A percentile compares a stretch with the other conserved stretches of the same genome.
Evolutionary conservation across 108 stramenopile species (phyloP).

Genomic region (Fragilariopsis cylindrus): DNA sequence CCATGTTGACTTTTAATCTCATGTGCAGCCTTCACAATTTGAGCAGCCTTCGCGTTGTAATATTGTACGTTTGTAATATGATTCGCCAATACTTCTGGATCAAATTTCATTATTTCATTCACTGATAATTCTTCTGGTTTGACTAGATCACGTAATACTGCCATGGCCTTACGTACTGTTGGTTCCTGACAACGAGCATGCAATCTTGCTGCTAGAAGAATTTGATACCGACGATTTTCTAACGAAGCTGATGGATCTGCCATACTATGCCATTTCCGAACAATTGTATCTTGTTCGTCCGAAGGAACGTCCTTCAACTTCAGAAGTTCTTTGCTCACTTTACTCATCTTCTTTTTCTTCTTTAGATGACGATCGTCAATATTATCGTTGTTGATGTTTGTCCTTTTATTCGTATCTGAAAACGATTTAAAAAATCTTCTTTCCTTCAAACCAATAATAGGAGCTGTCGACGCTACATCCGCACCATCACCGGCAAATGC

Average conservation of each 20-base stretch:
- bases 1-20: conserved; percentile 48
- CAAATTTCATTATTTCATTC: conserved; percentile 30
- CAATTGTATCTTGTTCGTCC: conserved; percentile 36
- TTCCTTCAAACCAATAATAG: not conserved
- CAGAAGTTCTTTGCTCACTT: conserved; percentile 8
- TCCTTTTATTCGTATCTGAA: not conserved
- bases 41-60: conserved; percentile 65
- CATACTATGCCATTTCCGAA: conserved; percentile 64
- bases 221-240: conserved; percentile 63
- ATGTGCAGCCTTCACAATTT: conserved; percentile 66
- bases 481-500: conserved; percentile 27
- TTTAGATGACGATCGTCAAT: not conserved
- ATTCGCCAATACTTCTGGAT: conserved; percentile 52
- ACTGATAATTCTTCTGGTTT: conserved; percentile 41
- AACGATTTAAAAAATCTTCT: not conserved
- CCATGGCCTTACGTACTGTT: conserved; percentile 59
- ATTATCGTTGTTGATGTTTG: not conserved
- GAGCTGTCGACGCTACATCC: not conserved
- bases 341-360: conserved; percentile 16
- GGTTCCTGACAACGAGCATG: conserved; percentile 73
- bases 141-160: conserved; percentile 26
- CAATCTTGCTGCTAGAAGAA: conserved; percentile 64
- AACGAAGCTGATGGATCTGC: conserved; percentile 45
- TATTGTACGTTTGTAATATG: conserved; percentile 55
- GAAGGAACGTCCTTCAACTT: conserved; percentile 20